Evolutionary conservation across 768 basidiomycete species (phyloP).

Genomic region (Trametes cubensis): DNA sequence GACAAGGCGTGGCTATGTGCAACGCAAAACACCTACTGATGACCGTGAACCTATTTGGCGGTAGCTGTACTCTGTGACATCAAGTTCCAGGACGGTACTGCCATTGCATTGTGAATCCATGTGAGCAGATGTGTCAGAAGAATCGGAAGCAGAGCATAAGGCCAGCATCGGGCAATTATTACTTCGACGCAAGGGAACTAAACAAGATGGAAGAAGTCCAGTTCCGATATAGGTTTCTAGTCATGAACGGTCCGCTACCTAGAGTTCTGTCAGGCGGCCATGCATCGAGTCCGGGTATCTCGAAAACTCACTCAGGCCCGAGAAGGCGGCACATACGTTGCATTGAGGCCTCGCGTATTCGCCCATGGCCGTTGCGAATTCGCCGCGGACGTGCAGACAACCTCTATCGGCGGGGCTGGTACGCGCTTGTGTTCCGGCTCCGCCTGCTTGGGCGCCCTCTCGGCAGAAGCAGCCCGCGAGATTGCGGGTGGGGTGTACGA

Average conservation of each 20-base stretch:
- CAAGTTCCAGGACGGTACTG: too few species aligned
- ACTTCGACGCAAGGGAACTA: too few species aligned
- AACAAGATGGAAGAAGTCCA: too few species aligned
- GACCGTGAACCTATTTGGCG: too few species aligned
- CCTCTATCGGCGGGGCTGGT: slow-evolving; percentile 41
- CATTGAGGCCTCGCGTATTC: slow-evolving; percentile 20
- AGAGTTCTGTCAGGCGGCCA: background rate
- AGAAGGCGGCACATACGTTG: slow-evolving; percentile 23
- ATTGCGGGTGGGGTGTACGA: slow-evolving; percentile 46
- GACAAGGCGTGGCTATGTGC: too few species aligned
- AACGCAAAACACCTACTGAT: too few species aligned
- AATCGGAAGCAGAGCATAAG: too few species aligned
- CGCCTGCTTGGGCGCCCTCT: slow-evolving; percentile 30
- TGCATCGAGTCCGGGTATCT: background rate
- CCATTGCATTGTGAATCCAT: too few species aligned
- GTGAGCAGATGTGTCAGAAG: too few species aligned
- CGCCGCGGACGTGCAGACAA: slow-evolving; percentile 27
- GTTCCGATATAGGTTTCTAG: too few species aligned
- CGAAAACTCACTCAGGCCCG: background rate
- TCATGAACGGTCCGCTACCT: background rate
- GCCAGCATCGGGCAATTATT: too few species aligned
- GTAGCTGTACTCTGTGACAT: too few species aligned
- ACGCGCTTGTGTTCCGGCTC: slow-evolving; percentile 45
- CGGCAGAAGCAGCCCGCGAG: slow-evolving; percentile 40
- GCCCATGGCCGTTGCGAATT: slow-evolving; percentile 20